Base-by-base conservation (phyloP, 1,284 basidiomycete genomes). In the Peniophora sp. region DNA sequence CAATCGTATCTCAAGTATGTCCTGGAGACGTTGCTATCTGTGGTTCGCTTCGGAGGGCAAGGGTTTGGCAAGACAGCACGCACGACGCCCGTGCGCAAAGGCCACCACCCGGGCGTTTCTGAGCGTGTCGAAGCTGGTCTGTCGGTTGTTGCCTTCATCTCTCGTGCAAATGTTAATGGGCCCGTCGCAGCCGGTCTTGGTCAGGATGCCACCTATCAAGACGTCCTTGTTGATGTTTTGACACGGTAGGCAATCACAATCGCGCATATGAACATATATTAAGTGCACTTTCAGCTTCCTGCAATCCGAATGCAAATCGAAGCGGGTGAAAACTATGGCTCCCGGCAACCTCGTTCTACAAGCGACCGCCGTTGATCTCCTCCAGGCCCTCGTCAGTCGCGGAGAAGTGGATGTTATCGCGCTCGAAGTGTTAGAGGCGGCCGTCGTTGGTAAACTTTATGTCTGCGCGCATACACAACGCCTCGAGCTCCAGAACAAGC, bases 401-500 rank as follows among this genome's bases (percentile, higher is more conserved):
- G 92, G 89, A 15, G 88, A 95, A 51, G 64, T 92, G 5, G 81
- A 88, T 46, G 57, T 68, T 3, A 60, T 77, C 12, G 68, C 78
- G 1, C 68, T 91, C 2, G 77, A 83, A 51, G 69, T 71, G 20
- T 73, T 94, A 47, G 88, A 96, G 64, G 74, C 79, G 0, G 75
- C 77, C 1, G 73, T 97, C 35, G 73, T 93, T 42, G 78, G 79
- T 47, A 88, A 91, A 60, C 74, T 97, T 2, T 90, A 84, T 58
- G 71, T 81, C 47, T 85, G 79, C 24, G 73, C 97, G 17, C 85
- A 92, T 56, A 71, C 72, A 20, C 71, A 70, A 17, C 77, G 83
- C 27, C 75, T 93, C 34, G 88, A 94, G 57, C 72, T 94, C 14
- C 94, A 97, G 67, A 94, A 92, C 73, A 95, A 94, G 62, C 79